Evolutionary conservation across 352 stramenopile species (phyloP).

Genomic region (Plasmopara muralis): DNA sequence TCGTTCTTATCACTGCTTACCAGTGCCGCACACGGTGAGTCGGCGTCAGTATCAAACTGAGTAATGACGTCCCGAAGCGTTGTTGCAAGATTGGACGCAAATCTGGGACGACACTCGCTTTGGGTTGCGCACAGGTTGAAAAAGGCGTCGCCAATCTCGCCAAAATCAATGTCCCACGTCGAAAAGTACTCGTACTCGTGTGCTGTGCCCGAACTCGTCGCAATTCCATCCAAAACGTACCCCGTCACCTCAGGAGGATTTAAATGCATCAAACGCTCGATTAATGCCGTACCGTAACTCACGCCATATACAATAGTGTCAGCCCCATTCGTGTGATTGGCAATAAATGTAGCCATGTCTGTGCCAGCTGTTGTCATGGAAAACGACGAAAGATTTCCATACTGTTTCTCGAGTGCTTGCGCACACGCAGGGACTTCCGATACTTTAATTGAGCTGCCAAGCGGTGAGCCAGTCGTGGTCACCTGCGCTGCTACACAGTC

Average conservation of each 20-base stretch:
- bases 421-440: slow-evolving; percentile 31
- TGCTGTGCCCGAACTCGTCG: slow-evolving; percentile 26
- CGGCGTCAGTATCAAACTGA: slow-evolving; percentile 19
- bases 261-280: slow-evolving; percentile 49
- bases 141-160: slow-evolving; percentile 30
- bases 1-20: slow-evolving; percentile 8
- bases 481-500: slow-evolving; percentile 37
- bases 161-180: slow-evolving; percentile 34
- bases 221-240: slow-evolving; percentile 44
- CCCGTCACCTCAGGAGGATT: slow-evolving; percentile 29
- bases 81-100: slow-evolving; percentile 7
- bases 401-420: slow-evolving; percentile 32
- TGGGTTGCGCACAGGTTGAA: slow-evolving; percentile 18
- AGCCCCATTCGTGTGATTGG: slow-evolving; percentile 15
- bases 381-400: slow-evolving; percentile 37
- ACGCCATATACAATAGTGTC: slow-evolving; percentile 34
- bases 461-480: slow-evolving; percentile 28
- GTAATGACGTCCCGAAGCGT: slow-evolving; percentile 22
- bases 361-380: slow-evolving; percentile 40
- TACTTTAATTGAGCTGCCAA: slow-evolving; percentile 15
- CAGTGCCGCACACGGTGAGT: slow-evolving; percentile 23
- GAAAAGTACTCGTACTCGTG: slow-evolving; percentile 31
- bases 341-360: slow-evolving; percentile 33
- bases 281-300: slow-evolving; percentile 42
- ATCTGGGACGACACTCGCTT: slow-evolving; percentile 17